Evolutionary conservation across 345 rosid genomes (phyloP).

Genomic region (Anastatica hierochuntica): DNA sequence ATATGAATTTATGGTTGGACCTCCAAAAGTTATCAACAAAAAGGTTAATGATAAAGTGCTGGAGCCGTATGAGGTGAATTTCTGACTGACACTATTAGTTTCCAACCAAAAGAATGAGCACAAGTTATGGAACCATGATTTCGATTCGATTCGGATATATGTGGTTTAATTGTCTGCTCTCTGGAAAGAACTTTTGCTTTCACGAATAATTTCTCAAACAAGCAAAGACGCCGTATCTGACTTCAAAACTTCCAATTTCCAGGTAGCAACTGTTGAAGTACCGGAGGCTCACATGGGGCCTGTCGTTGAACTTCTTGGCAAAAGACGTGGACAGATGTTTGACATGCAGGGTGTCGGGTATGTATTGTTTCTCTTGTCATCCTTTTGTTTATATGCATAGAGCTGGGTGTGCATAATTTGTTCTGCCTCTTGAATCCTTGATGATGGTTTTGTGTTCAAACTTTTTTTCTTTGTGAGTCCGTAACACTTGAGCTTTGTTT

Average conservation of each 20-base stretch:
- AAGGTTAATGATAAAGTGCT: slow-evolving; percentile 60
- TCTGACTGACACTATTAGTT: slow-evolving; percentile 4
- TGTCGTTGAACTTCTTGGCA: slow-evolving; percentile 96
- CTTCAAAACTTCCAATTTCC: slow-evolving; percentile 14
- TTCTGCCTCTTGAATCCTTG: not conserved
- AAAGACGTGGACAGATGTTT: slow-evolving; percentile 90
- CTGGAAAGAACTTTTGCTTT: not conserved
- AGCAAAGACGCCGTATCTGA: too few species aligned
- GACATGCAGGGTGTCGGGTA: slow-evolving; percentile 91
- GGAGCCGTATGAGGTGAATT: slow-evolving; percentile 83
- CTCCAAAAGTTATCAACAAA: slow-evolving; percentile 91
- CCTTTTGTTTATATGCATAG: not conserved
- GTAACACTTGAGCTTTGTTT: not conserved
- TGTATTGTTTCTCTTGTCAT: slow-evolving; percentile 15
- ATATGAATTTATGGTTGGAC: slow-evolving; percentile 96
- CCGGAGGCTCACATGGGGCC: slow-evolving; percentile 92
- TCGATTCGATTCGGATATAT: slow-evolving; percentile 2
- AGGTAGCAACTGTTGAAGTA: slow-evolving; percentile 92
- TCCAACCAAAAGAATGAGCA: not conserved
- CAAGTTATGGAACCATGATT: slow-evolving; percentile 3
- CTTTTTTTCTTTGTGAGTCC: not conserved
- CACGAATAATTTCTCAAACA: too few species aligned
- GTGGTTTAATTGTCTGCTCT: not conserved
- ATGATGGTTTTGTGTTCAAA: not conserved
- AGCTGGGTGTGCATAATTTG: not conserved